Evolutionary conservation across 371 early-diverging fungal species (phyloP), one percentile per base, ranked within the genome.

Genomic region (Mortierella sp.): DNA sequence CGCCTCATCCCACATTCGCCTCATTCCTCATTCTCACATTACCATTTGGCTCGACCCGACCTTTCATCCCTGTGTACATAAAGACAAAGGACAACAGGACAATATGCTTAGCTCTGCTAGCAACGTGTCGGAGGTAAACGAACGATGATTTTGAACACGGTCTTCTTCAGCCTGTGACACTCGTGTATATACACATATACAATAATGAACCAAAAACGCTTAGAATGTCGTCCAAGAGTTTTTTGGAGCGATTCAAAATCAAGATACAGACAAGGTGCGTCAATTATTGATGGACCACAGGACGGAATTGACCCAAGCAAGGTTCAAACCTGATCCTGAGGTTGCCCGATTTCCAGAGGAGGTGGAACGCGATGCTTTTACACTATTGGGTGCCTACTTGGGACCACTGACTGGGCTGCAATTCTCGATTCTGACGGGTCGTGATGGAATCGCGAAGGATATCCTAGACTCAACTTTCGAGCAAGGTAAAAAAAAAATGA

Each of bases 381-480:
- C 78, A 12, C 61, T 80, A 4, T 34, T 81, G 50, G 82, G 80
- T 0, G 80, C 82, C 1, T 83, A 70, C 34, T 34, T 80, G 6
- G 82, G 82, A 6, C 69, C 69, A 9, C 19, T 83, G 76, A 87
- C 88, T 0, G 83, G 86, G 0, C 54, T 91, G 31, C 90, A 90
- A 47, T 53, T 80, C 27, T 87, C 90, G 1, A 79, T 91, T 19
- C 54, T 90, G 50, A 64, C 63, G 11, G 89, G 88, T 28, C 60
- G 83, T 12, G 89, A 90, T 56, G 55, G 61, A 0, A 82, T 89
- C 39, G 90, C 91, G 3, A 80, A 68, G 53, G 91, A 91, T 79
- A 88, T 91, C 60, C 44, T 88, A 27, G 91, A 90, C 60, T 30
- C 86, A 5, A 82, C 88, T 0, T 81, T 89, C 44, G 76, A 86